Evolutionary conservation across 2,329 filamentous ascomycete species (phyloP).

Genomic region (Exophiala dermatitidis): DNA sequence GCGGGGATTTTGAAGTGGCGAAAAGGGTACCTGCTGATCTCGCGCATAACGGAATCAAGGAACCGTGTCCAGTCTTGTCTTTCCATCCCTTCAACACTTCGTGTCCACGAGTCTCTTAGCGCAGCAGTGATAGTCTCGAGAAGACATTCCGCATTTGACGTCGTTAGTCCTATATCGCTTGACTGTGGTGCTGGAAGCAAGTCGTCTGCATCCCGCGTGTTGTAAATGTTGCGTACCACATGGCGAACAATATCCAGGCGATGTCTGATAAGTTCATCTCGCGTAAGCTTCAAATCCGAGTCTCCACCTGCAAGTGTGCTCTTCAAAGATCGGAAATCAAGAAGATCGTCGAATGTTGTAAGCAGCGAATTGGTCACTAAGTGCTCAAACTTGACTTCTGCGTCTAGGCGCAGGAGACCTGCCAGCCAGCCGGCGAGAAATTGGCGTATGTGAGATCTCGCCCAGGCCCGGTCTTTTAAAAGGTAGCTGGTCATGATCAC

Average conservation of each 20-base stretch:
- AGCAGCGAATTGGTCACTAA: slow-evolving; percentile 14
- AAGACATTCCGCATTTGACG: slow-evolving; percentile 7
- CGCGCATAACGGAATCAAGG: slow-evolving; percentile 13
- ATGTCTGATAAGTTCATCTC: slow-evolving; percentile 11
- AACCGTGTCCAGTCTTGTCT: slow-evolving; percentile 13
- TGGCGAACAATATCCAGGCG: slow-evolving; percentile 15
- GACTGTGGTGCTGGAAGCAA: not conserved
- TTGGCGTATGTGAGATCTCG: slow-evolving; percentile 7
- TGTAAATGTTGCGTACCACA: slow-evolving; percentile 14
- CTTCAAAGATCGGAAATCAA: slow-evolving; percentile 11
- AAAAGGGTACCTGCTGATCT: slow-evolving; percentile 15
- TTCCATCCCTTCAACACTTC: not conserved
- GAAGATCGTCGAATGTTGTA: slow-evolving; percentile 6
- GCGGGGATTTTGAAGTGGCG: slow-evolving; percentile 10
- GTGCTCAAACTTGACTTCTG: slow-evolving; percentile 16
- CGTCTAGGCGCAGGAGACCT: slow-evolving; percentile 6
- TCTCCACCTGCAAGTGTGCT: slow-evolving; percentile 1
- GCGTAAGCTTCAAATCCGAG: not conserved
- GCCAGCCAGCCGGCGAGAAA: slow-evolving; percentile 15
- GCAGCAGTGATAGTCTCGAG: slow-evolving; percentile 10
- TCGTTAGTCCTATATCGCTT: not conserved
- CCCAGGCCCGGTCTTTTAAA: not conserved
- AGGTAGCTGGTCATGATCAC: slow-evolving; percentile 18
- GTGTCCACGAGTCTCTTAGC: slow-evolving; percentile 14
- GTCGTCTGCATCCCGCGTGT: slow-evolving; percentile 3